phyloP scores from a whole-genome alignment of 495 filamentous ascomycete genomes.

The Penicillium verhagenii region DNA sequence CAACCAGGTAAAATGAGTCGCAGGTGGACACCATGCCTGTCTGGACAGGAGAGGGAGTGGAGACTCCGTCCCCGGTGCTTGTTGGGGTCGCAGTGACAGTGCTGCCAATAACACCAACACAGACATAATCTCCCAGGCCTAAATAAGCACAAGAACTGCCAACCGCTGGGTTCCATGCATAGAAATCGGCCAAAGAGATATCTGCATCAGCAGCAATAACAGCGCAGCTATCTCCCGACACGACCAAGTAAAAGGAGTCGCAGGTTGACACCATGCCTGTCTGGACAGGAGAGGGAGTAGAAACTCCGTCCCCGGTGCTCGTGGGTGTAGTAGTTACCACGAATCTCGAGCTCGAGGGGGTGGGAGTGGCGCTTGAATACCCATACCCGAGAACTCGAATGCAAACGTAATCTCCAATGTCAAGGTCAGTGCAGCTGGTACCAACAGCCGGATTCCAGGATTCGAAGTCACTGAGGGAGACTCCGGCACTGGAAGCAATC shows the following conservation, averaged over 20 bases:
- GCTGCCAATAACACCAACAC: constrained; percentile 4
- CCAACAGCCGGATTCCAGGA: neutral
- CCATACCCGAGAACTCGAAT: neutral
- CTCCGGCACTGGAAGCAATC: neutral
- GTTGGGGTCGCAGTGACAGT: neutral
- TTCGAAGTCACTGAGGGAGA: neutral
- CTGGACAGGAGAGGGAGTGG: neutral
- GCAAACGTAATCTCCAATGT: neutral
- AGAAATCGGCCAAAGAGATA: constrained; percentile 3
- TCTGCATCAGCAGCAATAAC: neutral
- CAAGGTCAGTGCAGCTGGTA: neutral
- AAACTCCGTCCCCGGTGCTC: neutral
- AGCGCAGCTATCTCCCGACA: neutral
- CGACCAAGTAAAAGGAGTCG: neutral
- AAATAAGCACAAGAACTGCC: constrained; percentile 16
- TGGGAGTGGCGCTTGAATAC: neutral
- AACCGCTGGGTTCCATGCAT: constrained; percentile 17
- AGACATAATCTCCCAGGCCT: constrained; percentile 16
- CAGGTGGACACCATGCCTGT: neutral
- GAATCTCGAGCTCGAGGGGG: neutral
- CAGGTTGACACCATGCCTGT: neutral
- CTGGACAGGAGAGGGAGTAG: neutral
- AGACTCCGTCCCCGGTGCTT: neutral
- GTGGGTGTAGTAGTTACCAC: neutral
- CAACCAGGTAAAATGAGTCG: neutral